phyloP scores from a whole-genome alignment of 768 basidiomycete species.

The Mycena olivaceomarginata region DNA sequence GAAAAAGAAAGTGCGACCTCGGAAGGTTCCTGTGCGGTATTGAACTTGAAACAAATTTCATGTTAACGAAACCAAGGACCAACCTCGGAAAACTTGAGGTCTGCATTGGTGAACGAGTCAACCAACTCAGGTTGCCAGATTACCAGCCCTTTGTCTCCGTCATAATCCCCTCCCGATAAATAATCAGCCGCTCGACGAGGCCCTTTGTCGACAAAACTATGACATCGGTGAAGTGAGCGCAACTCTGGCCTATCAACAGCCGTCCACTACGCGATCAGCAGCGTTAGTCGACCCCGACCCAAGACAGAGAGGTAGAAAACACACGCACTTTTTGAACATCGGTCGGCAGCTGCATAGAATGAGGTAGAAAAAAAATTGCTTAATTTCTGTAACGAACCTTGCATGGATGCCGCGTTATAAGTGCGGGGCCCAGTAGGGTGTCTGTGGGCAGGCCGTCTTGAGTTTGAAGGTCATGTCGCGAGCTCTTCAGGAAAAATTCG shows the following conservation, averaged over 20 bases:
- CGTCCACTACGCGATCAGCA: conserved; percentile 54
- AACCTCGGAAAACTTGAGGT: conserved; percentile 52
- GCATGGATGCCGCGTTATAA: conserved; percentile 69
- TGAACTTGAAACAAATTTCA: neutral
- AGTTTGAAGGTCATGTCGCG: conserved; percentile 53
- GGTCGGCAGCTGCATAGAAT: conserved; percentile 55
- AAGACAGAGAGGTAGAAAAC: too few species aligned
- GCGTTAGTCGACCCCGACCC: neutral
- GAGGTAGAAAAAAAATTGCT: neutral
- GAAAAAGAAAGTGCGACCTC: conserved; percentile 52
- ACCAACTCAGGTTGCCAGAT: conserved; percentile 64
- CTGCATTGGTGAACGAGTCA: conserved; percentile 57
- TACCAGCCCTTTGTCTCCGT: conserved; percentile 62
- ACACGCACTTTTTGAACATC: conserved; percentile 66
- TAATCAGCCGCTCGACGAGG: conserved; percentile 63
- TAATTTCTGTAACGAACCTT: conserved; percentile 46
- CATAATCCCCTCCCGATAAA: conserved; percentile 68
- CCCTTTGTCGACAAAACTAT: conserved; percentile 57
- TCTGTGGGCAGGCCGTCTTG: conserved; percentile 58
- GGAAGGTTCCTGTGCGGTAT: conserved; percentile 47
- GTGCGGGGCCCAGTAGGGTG: conserved; percentile 60
- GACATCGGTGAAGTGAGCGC: conserved; percentile 61
- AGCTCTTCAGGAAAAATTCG: conserved; percentile 62
- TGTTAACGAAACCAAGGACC: neutral
- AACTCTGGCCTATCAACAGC: conserved; percentile 63